A percentile compares a stretch with the other conserved stretches of the same genome.
Conservation (phyloP, 148 eudicot species). For the Drosera capensis region DNA sequence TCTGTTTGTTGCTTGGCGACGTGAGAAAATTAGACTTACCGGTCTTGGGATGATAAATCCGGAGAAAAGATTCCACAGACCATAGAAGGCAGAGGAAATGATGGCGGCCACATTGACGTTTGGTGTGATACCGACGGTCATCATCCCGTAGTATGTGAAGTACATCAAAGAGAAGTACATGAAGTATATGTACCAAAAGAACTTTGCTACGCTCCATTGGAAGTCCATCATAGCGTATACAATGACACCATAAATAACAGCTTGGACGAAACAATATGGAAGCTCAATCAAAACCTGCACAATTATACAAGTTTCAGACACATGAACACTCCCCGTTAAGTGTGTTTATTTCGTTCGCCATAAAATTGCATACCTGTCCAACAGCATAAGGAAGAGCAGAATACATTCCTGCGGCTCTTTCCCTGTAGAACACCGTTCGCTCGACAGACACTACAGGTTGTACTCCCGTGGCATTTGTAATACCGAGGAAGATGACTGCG, state of each 20-base stretch:
- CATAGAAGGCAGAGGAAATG: conserved; percentile 43
- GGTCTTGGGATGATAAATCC: conserved; percentile 36
- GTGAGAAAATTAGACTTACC: conserved; percentile 11
- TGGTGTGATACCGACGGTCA: conserved; percentile 56
- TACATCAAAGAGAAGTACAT: conserved; percentile 54
- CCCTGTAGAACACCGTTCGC: conserved; percentile 56
- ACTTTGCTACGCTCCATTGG: conserved; percentile 39
- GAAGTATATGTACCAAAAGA: conserved; percentile 48
- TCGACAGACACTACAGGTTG: conserved; percentile 52
- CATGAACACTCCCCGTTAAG: background rate
- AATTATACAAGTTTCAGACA: background rate
- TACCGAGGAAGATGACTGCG: conserved; percentile 37
- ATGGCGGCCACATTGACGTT: conserved; percentile 42
- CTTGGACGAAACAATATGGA: conserved; percentile 42
- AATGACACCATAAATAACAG: conserved; percentile 27
- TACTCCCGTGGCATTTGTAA: conserved; percentile 36
- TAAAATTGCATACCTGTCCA: conserved; percentile 27
- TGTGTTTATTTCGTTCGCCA: background rate
- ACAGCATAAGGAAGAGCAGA: conserved; percentile 60
- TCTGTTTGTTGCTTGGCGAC: background rate
- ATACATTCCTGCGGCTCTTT: conserved; percentile 68
- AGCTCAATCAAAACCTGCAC: conserved; percentile 49
- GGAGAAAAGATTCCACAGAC: conserved; percentile 30
- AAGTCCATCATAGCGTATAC: conserved; percentile 58
- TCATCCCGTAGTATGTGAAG: conserved; percentile 61